Percentiles rank a stretch among this genome's conserved stretches.
Conservation (phyloP, 78 protist species). For the Speleostelium caveatum region DNA sequence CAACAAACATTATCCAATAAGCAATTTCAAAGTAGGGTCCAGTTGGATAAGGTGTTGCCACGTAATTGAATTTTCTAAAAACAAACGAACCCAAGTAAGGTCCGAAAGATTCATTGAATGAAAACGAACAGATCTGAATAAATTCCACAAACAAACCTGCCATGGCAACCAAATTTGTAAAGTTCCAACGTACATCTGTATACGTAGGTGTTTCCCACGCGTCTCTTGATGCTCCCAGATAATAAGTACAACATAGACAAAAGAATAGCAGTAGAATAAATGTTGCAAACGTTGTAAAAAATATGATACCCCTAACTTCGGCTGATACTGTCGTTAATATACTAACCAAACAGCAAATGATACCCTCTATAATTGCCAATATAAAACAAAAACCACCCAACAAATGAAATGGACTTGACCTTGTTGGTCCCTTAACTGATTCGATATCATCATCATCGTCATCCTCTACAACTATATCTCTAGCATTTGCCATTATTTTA, state of each 20-base stretch:
- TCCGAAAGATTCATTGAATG: conserved; percentile 50
- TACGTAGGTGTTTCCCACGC: conserved; percentile 75
- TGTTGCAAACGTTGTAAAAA: conserved; percentile 67
- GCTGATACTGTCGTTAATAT: conserved; percentile 37
- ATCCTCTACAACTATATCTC: conserved; percentile 44
- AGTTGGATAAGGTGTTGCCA: conserved; percentile 61
- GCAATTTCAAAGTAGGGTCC: conserved; percentile 62
- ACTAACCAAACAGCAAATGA: conserved; percentile 44
- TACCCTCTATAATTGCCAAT: conserved; percentile 55
- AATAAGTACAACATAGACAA: conserved; percentile 76
- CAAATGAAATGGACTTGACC: conserved; percentile 71
- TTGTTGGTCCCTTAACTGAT: conserved; percentile 73
- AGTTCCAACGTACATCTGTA: conserved; percentile 77
- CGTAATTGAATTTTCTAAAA: conserved; percentile 31
- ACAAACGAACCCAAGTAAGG: conserved; percentile 31
- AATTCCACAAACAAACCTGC: conserved; percentile 80
- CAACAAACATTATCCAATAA: conserved; percentile 77
- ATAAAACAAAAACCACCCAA: conserved; percentile 74
- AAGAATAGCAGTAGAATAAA: conserved; percentile 67
- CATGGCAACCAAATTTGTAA: conserved; percentile 69
- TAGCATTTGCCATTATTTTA: neutral
- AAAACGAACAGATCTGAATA: conserved; percentile 68
- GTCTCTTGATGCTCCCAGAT: conserved; percentile 70
- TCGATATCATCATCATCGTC: conserved; percentile 77
- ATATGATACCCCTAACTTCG: conserved; percentile 34